Evolutionary conservation across 495 filamentous ascomycete genomes (phyloP).

Genomic region (Aspergillus homomorphus): DNA sequence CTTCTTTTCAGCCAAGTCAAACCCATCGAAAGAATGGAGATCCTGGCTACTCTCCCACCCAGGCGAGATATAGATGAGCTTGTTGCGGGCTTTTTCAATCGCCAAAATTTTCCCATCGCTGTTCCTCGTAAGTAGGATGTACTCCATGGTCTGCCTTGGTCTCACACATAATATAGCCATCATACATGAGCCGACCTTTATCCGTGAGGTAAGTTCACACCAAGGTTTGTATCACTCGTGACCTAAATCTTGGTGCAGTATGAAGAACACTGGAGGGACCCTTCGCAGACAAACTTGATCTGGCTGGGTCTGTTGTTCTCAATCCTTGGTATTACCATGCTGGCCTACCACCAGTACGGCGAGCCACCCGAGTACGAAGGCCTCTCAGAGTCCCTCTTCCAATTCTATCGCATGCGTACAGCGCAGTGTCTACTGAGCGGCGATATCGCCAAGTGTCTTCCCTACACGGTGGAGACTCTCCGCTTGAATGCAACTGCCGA

Average conservation of each 20-base stretch:
- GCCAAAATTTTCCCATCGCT: constrained; percentile 5
- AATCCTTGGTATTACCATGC: constrained; percentile 22
- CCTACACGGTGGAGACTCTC: constrained; percentile 42
- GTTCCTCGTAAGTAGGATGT: constrained; percentile 10
- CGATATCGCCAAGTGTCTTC: constrained; percentile 41
- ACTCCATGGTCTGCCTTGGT: no score
- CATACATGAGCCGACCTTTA: constrained; percentile 16
- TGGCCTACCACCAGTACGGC: constrained; percentile 6
- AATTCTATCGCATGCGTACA: constrained; percentile 28
- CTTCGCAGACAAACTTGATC: constrained; percentile 12
- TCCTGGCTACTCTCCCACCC: constrained; percentile 9
- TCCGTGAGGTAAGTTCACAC: constrained; percentile 9
- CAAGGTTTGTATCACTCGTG: background rate
- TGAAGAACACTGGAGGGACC: constrained; percentile 23
- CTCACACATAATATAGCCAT: constrained; percentile 9
- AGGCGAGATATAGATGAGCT: constrained; percentile 6
- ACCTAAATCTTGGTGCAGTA: constrained; percentile 11
- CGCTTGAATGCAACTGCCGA: constrained; percentile 39
- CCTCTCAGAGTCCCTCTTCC: constrained; percentile 10
- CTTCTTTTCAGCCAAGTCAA: constrained; percentile 14
- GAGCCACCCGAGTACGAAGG: constrained; percentile 10
- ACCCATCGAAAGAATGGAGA: constrained; percentile 7
- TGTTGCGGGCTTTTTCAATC: constrained; percentile 10
- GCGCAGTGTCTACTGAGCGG: constrained; percentile 39
- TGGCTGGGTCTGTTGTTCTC: constrained; percentile 29